A percentile compares a stretch with the other conserved stretches of the same genome.
phyloP scores from a whole-genome alignment of 2,329 filamentous ascomycete genomes.

The Stachybotrys elegans region DNA sequence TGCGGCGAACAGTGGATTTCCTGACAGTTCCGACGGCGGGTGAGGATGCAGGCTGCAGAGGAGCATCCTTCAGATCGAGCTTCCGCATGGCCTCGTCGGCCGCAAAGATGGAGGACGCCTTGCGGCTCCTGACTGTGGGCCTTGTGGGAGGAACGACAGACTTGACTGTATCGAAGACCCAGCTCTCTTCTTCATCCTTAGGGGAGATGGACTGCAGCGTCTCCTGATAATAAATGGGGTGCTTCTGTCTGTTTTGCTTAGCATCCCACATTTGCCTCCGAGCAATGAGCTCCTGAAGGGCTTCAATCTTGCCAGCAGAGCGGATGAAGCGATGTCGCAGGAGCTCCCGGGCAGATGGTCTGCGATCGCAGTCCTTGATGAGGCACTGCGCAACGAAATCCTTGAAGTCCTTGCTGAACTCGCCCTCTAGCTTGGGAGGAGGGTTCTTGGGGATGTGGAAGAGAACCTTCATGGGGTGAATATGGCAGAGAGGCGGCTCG shows the following conservation, averaged over 20 bases:
- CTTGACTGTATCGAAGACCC: constrained; percentile 94
- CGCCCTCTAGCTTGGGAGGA: constrained; percentile 77
- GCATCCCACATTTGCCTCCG: constrained; percentile 80
- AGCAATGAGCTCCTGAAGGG: constrained; percentile 79
- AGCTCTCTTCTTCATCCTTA: constrained; percentile 71
- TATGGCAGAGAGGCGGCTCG: constrained; percentile 79
- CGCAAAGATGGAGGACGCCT: constrained; percentile 51
- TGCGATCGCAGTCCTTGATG: constrained; percentile 81
- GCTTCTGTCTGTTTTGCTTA: constrained; percentile 61
- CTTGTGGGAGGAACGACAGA: constrained; percentile 56
- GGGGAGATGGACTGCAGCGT: constrained; percentile 70
- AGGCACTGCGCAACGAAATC: constrained; percentile 90
- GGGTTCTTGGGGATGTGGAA: constrained; percentile 88
- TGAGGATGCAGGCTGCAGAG: constrained; percentile 53
- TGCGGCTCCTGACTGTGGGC: constrained; percentile 44
- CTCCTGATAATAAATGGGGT: constrained; percentile 88
- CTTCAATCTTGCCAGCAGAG: constrained; percentile 80
- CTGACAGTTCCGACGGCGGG: constrained; percentile 52
- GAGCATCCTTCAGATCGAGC: constrained; percentile 57
- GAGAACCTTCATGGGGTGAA: constrained; percentile 90
- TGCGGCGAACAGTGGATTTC: constrained; percentile 50
- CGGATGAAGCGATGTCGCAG: constrained; percentile 85
- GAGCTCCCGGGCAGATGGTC: constrained; percentile 81
- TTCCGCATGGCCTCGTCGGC: constrained; percentile 57
- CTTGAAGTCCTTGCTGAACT: constrained; percentile 86